A percentile compares a stretch with the other conserved stretches of the same genome.
Evolutionary conservation across 352 stramenopile genomes (phyloP).

Genomic region (Phytophthora hibernalis): DNA sequence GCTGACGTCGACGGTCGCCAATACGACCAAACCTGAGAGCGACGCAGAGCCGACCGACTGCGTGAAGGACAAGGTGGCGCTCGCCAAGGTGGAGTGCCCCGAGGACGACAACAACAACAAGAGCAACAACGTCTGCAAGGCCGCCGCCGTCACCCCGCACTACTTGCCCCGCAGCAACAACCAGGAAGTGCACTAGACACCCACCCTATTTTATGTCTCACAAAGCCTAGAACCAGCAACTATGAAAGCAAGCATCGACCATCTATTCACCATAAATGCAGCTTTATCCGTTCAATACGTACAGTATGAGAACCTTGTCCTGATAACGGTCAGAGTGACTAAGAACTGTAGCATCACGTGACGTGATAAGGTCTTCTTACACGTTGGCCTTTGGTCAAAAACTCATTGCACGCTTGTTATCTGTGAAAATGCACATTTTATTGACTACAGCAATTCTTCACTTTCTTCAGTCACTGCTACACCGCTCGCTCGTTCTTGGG

Average conservation of each 20-base stretch:
- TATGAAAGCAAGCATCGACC: conserved; percentile 17
- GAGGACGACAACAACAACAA: conserved; percentile 31
- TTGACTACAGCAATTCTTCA: conserved; percentile 37
- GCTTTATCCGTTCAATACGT: conserved; percentile 2
- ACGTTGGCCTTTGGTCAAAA: no score
- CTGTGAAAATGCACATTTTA: conserved; percentile 38
- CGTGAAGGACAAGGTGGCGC: conserved; percentile 68
- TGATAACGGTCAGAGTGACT: no score
- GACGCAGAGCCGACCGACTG: conserved; percentile 55
- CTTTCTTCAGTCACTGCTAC: conserved; percentile 15
- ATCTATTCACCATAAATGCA: conserved; percentile 15
- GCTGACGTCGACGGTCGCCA: conserved; percentile 53
- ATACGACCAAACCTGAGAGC: conserved; percentile 45
- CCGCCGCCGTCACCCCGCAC: conserved; percentile 29
- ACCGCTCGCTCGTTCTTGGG: conserved; percentile 43
- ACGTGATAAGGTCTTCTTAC: no score
- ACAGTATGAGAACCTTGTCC: background rate
- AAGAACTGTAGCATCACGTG: background rate
- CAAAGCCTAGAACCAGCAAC: conserved; percentile 28
- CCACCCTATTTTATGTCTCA: conserved; percentile 36
- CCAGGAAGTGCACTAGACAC: conserved; percentile 38
- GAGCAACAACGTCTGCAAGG: conserved; percentile 25
- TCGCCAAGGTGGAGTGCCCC: conserved; percentile 52
- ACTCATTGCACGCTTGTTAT: background rate
- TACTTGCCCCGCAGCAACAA: conserved; percentile 41